A percentile compares a stretch with the other conserved stretches of the same genome.
Conservation (phyloP, 139 green algal species). For the Chlamydomonas sp. region DNA sequence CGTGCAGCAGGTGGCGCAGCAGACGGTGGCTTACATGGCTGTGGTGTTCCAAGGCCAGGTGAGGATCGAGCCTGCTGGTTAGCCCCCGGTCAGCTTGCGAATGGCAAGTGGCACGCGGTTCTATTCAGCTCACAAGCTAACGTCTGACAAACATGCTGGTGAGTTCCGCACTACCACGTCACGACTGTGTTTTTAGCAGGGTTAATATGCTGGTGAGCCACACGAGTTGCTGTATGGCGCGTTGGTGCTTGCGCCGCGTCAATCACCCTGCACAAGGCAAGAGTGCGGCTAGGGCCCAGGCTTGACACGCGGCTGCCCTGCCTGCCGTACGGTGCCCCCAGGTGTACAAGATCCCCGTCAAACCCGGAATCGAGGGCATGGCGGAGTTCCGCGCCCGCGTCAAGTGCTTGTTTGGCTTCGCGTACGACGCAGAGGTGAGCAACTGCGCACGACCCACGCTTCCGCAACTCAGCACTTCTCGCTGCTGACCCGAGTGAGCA, state of each 20-base stretch:
- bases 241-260: too few species aligned
- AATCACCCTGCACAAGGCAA: too few species aligned
- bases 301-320: not conserved
- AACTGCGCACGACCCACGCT: too few species aligned
- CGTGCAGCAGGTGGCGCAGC: not conserved
- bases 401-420: conserved; percentile 35
- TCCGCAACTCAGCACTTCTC: too few species aligned
- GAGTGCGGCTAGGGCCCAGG: not conserved
- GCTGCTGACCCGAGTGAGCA: too few species aligned
- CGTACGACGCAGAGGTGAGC: conserved; percentile 20
- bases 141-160: too few species aligned
- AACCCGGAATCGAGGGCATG: conserved; percentile 28
- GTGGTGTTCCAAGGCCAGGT: conserved; percentile 7
- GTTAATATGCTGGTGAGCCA: too few species aligned
- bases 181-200: too few species aligned
- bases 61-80: not conserved
- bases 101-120: not conserved
- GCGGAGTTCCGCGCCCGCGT: conserved; percentile 40
- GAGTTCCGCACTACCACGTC: too few species aligned
- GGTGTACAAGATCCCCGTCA: conserved; percentile 32
- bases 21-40: conserved; percentile 8
- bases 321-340: not conserved
- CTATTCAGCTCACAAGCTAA: not conserved
- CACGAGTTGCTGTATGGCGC: too few species aligned
- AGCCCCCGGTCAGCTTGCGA: not conserved